A percentile compares a stretch with the other conserved stretches of the same genome.
Evolutionary conservation across 345 rosid genomes (phyloP).

Genomic region (Lepidium aucheri): DNA sequence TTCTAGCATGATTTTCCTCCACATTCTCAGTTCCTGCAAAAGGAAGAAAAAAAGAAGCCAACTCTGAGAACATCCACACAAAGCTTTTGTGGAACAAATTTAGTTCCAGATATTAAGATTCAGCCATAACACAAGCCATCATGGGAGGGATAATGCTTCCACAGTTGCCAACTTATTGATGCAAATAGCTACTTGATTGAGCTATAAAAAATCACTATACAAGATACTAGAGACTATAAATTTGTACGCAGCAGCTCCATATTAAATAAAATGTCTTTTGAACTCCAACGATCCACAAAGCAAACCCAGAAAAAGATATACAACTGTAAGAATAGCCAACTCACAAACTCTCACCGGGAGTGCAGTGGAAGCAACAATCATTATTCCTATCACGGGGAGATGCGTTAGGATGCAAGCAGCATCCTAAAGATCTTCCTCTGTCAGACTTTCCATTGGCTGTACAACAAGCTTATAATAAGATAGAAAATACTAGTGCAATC

Average conservation of each 20-base stretch:
- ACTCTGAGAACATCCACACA: neutral
- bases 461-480: slow-evolving; percentile 19
- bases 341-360: slow-evolving; percentile 19
- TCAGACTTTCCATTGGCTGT: slow-evolving; percentile 25
- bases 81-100: neutral
- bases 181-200: neutral
- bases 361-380: slow-evolving; percentile 21
- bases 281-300: neutral
- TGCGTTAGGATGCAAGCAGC: slow-evolving; percentile 18
- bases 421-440: slow-evolving; percentile 19
- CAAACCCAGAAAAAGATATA: neutral
- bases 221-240: neutral
- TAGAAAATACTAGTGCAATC: neutral
- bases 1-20: slow-evolving; percentile 31
- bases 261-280: neutral
- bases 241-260: neutral
- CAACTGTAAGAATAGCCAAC: neutral
- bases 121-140: neutral
- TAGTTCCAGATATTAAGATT: neutral
- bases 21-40: slow-evolving; percentile 51
- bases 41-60: neutral
- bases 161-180: neutral
- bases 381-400: slow-evolving; percentile 7
- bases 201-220: neutral
- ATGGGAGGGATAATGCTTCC: neutral